Base-by-base conservation (phyloP, 352 stramenopile genomes). In the Phytophthora tentaculata region DNA sequence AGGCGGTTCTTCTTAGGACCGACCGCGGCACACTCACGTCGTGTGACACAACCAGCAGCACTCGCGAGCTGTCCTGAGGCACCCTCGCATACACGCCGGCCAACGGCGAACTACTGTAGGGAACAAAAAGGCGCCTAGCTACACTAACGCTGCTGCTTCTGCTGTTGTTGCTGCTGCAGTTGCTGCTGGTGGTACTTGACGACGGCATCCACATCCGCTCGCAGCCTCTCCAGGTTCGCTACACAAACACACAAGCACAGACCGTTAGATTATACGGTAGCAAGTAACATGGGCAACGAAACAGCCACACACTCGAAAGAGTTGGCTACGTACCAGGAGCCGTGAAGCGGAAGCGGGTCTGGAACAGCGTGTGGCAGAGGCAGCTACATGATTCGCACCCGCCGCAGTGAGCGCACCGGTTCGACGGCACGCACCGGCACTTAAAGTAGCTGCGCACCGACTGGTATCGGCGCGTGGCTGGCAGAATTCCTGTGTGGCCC, bases 321-420 rank as follows among this genome's bases (percentile, higher is more conserved):
- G n/a, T n/a, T n/a, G n/a, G n/a, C n/a, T n/a, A 79, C 84, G 58
- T 67, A 94, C 88, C 88, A 47, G 86, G 88, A 26, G 83, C 73
- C n/a, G 72, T 77, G 64, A 84, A 88, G 56, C 88, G 88, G 68
- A 92, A 94, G 45, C 88, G 88, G 20, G 86, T 95, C 73, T 93
- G 86, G 77, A 93, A 95, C n/a, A 90, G 79, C 49, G 88, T 95
- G 77, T 95, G 88, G 44, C 88, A 95, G 47, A 91, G 64, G 26
- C 88, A 95, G 57, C 79, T 86, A 64, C 88, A 95, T 41, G 84
- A 89, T 69, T 94, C 85, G 48, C 88, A 95, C 58, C 84, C 85
- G 23, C 84, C 84, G 62, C 88, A 95, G 53, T 91, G 78, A 4
- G 73, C 56, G 61, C 88, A 95, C 14, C 74, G 76, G n/a, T 86